Evolutionary conservation across 257 asterid species (phyloP).

Genomic region (Haberlea rhodopensis): DNA sequence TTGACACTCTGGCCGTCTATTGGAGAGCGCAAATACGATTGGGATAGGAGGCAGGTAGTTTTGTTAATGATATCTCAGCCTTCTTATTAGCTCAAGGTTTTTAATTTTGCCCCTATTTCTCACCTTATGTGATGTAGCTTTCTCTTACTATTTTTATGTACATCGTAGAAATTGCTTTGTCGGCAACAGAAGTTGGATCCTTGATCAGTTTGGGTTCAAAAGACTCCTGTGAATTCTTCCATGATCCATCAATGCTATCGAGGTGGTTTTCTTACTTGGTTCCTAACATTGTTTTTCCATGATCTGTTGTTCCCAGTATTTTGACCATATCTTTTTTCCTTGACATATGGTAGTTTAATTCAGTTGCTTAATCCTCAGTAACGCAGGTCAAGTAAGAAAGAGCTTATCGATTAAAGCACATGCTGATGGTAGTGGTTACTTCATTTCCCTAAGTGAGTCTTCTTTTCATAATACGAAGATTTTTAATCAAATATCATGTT

Average conservation of each 20-base stretch:
- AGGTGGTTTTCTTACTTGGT: conserved; percentile 46
- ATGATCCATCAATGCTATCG: conserved; percentile 83
- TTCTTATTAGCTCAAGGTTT: neutral
- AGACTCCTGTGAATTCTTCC: conserved; percentile 87
- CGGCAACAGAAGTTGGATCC: conserved; percentile 89
- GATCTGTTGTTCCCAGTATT: conserved; percentile 16
- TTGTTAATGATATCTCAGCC: neutral
- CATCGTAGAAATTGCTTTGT: conserved; percentile 68
- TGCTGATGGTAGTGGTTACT: conserved; percentile 76
- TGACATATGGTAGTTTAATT: conserved; percentile 3
- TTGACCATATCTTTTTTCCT: neutral
- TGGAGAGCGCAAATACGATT: conserved; percentile 88
- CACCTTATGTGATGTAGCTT: neutral
- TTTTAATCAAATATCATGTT: conserved; percentile 9
- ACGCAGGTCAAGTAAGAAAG: conserved; percentile 93
- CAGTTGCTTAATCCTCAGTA: conserved; percentile 40
- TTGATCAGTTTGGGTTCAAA: conserved; percentile 69
- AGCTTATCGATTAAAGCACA: conserved; percentile 74
- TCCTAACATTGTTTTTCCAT: neutral
- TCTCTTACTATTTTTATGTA: conserved; percentile 24
- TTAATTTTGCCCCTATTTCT: neutral
- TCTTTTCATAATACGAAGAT: neutral
- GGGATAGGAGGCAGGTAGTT: conserved; percentile 83
- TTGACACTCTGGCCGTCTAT: conserved; percentile 76
- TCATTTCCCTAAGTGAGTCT: conserved; percentile 70